phyloP scores from a whole-genome alignment of 148 eudicot genomes.

The Chenopodium quinoa region DNA sequence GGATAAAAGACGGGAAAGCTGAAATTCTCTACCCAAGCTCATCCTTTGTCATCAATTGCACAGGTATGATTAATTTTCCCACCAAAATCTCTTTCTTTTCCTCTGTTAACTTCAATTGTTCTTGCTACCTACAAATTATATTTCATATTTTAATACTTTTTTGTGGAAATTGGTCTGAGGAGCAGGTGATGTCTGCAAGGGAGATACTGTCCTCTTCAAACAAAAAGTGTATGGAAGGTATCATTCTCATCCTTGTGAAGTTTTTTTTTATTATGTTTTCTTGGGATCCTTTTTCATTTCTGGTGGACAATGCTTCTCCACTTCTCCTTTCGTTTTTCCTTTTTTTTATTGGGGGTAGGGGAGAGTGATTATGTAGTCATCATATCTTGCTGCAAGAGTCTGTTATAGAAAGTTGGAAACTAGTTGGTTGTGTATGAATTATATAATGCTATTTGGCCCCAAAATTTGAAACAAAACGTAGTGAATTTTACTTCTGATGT shows the following conservation, averaged over 20 bases:
- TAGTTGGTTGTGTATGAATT: not conserved
- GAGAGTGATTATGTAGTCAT: not conserved
- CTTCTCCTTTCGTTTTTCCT: not conserved
- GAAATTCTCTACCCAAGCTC: slow-evolving; percentile 70
- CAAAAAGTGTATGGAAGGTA: slow-evolving; percentile 74
- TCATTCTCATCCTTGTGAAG: slow-evolving; percentile 6
- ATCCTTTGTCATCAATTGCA: slow-evolving; percentile 71
- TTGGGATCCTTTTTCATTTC: not conserved
- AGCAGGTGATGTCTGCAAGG: slow-evolving; percentile 90
- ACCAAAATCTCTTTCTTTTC: not conserved
- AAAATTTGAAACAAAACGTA: no score
- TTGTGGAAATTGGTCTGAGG: not conserved
- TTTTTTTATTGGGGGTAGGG: not conserved
- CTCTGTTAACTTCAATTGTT: not conserved
- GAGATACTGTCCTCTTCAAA: slow-evolving; percentile 74
- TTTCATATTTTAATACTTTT: not conserved
- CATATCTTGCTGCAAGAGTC: not conserved
- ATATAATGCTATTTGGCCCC: no score
- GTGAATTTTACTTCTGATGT: not conserved
- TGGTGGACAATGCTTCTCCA: not conserved
- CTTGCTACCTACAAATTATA: not conserved
- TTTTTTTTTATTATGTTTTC: not conserved
- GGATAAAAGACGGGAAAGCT: slow-evolving; percentile 70
- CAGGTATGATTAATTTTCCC: slow-evolving; percentile 44
- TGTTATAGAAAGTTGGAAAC: not conserved